Percentiles rank a stretch among this genome's conserved stretches.
Evolutionary conservation across 2,329 filamentous ascomycete genomes (phyloP).

Genomic region (Nothomitra cinnamomea): DNA sequence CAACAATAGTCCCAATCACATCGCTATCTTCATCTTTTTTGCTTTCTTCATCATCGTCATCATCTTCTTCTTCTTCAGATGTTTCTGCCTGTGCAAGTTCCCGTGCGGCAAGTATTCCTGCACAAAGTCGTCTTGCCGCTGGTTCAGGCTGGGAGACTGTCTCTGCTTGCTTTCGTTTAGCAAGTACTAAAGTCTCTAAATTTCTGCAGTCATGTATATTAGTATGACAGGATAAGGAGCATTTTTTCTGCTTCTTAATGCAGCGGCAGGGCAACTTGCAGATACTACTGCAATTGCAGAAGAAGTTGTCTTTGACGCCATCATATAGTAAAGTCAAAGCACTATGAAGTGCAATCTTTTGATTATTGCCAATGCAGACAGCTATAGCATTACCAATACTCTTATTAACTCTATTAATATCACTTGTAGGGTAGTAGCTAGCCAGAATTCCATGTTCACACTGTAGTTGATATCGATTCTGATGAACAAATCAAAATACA

Average conservation of each 20-base stretch:
- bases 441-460: not conserved
- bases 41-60: not conserved
- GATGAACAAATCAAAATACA: not conserved
- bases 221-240: too few species aligned
- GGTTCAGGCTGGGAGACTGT: too few species aligned
- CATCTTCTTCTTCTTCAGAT: not conserved
- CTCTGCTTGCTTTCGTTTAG: too few species aligned
- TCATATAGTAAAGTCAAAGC: not conserved
- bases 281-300: too few species aligned
- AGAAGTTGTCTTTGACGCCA: not conserved
- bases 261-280: too few species aligned
- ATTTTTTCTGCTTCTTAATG: too few species aligned
- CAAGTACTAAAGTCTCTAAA: too few species aligned
- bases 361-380: not conserved
- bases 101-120: not conserved
- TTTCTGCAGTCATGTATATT: too few species aligned
- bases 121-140: too few species aligned
- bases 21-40: not conserved
- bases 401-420: not conserved
- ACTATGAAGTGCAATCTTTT: not conserved
- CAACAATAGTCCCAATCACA: not conserved
- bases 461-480: not conserved
- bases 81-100: not conserved
- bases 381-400: not conserved
- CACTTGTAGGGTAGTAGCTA: not conserved